Base-by-base conservation (phyloP, 1,284 basidiomycete genomes). In the Rhodotorula glutinis region DNA sequence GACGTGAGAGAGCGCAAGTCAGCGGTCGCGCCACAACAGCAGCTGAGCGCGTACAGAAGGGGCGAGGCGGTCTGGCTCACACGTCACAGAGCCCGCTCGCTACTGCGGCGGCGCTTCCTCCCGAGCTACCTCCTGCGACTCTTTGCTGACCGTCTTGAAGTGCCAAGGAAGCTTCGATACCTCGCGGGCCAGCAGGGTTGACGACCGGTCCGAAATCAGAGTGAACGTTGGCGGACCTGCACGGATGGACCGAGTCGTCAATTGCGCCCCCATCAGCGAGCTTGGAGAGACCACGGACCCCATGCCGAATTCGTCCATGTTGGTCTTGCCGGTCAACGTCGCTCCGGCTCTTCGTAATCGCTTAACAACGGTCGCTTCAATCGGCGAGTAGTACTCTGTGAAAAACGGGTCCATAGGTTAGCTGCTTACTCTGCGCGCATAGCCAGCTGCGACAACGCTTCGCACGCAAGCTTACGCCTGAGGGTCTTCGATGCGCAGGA, bases 251-350 rank as follows among this genome's bases (percentile, higher is more conserved):
- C n/a, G 29, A 38, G 19, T 1, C 13, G 30, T 11, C 11, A 8
- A 17, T 8, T n/a, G 52, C 52, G 13, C 21, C 3, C 33, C 14
- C 2, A 8, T 2, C 23, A 27, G 41, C n/a, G 17, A 21, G 5
- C n/a, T n/a, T n/a, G 14, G 38, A 33, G 23, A 11, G 2, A 10
- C 16, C 27, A 78, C 82, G 25, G 69, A 92, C 88, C 95, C 95
- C 95, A 98, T 98, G 0, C 94, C 94, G 79, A 98, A 98, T 78
- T 98, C 95, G 77, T 98, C 95, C 79, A 92, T 93, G 77, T 97
- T 97, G 0, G 93, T 89, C 80, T 95, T 95, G 3, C 92, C 93
- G 0, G 88, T 76, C 19, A 98, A 84, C 14, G 83, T 78, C 0
- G 88, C 92, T 2, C 92, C 93, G 0, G 84, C 82, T 0, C 80